Evolutionary conservation across 2,329 filamentous ascomycete genomes (phyloP).

Genomic region (Penicillium sp.): DNA sequence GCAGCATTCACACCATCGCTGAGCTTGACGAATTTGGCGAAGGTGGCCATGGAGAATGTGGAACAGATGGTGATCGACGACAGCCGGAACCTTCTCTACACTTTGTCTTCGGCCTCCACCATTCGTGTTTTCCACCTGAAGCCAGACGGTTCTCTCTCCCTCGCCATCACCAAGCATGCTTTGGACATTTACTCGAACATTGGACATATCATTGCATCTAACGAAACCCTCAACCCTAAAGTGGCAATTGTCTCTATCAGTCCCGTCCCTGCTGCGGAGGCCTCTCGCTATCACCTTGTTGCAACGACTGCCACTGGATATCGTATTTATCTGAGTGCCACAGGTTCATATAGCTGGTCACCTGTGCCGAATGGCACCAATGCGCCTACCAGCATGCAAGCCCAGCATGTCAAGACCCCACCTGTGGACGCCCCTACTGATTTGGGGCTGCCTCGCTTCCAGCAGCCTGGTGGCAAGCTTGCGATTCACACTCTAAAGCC

Average conservation of each 20-base stretch:
- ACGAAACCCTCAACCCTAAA: constrained; percentile 68
- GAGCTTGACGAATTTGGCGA: constrained; percentile 37
- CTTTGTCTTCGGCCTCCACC: constrained; percentile 81
- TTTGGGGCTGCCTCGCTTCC: constrained; percentile 29
- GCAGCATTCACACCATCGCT: constrained; percentile 53
- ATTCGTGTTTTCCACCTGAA: constrained; percentile 92
- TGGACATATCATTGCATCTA: constrained; percentile 75
- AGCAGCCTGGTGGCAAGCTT: constrained; percentile 42
- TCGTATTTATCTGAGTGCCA: constrained; percentile 88
- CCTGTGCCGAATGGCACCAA: constrained; percentile 60
- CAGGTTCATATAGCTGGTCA: constrained; percentile 63
- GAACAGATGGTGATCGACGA: constrained; percentile 85
- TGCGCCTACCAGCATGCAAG: constrained; percentile 91
- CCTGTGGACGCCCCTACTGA: constrained; percentile 51
- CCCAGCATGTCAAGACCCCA: constrained; percentile 95
- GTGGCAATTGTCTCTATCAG: constrained; percentile 81
- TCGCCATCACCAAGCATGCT: constrained; percentile 58
- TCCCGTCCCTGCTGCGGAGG: constrained; percentile 79
- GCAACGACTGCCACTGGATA: constrained; percentile 88
- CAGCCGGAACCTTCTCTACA: constrained; percentile 83
- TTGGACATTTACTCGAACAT: constrained; percentile 65
- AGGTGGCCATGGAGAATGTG: constrained; percentile 61
- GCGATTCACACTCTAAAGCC: constrained; percentile 46
- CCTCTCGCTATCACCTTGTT: constrained; percentile 82
- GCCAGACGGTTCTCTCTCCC: constrained; percentile 51